Evolutionary conservation across 1,139 yeast species (phyloP).

Genomic region (Arxiozyma bovina): DNA sequence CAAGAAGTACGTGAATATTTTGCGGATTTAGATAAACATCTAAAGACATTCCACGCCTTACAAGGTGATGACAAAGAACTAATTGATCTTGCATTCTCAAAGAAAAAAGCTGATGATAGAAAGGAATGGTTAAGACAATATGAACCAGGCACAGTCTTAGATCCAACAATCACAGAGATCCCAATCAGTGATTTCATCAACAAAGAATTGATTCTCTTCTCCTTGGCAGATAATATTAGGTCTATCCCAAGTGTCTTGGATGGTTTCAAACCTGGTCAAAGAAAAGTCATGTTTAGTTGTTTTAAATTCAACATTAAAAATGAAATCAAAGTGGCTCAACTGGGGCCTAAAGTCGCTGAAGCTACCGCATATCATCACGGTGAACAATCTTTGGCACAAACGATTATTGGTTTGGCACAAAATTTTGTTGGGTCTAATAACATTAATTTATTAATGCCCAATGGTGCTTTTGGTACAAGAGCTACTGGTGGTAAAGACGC

Average conservation of each 20-base stretch:
- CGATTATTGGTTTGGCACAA: slow-evolving; percentile 91
- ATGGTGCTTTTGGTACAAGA: slow-evolving; percentile 95
- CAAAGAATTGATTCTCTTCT: slow-evolving; percentile 86
- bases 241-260: slow-evolving; percentile 92
- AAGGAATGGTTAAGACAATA: slow-evolving; percentile 91
- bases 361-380: slow-evolving; percentile 96
- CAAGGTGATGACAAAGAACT: slow-evolving; percentile 71
- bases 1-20: slow-evolving; percentile 86
- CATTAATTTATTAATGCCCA: slow-evolving; percentile 73
- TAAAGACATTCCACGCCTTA: slow-evolving; percentile 76
- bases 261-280: slow-evolving; percentile 96
- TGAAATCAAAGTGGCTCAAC: slow-evolving; percentile 84
- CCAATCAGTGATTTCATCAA: slow-evolving; percentile 93
- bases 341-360: slow-evolving; percentile 84
- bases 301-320: slow-evolving; percentile 68
- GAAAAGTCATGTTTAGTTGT: slow-evolving; percentile 85
- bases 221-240: slow-evolving; percentile 94
- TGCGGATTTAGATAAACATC: slow-evolving; percentile 73
- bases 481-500: slow-evolving; percentile 98
- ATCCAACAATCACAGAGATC: slow-evolving; percentile 65
- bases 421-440: slow-evolving; percentile 92
- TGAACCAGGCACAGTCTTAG: slow-evolving; percentile 87
- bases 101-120: slow-evolving; percentile 93
- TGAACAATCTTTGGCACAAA: slow-evolving; percentile 76
- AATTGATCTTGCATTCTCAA: slow-evolving; percentile 90